A percentile compares a stretch with the other conserved stretches of the same genome.
Conservation (phyloP, 2,329 filamentous ascomycete genomes). For the Lasiodiplodia theobromae region DNA sequence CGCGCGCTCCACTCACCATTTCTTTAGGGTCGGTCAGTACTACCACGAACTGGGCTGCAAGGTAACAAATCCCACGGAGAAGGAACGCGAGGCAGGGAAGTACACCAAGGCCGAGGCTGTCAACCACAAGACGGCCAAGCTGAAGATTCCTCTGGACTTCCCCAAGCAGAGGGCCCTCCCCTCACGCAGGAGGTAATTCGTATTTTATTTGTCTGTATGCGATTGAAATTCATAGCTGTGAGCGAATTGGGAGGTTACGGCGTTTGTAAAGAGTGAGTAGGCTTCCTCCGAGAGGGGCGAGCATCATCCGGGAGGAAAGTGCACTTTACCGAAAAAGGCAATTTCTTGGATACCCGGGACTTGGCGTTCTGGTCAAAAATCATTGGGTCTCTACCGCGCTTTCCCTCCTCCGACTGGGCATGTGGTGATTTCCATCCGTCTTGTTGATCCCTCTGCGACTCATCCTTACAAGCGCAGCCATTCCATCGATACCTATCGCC, state of each 20-base stretch:
- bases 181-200: constrained; percentile 34
- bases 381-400: not conserved
- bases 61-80: constrained; percentile 57
- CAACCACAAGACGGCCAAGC: constrained; percentile 70
- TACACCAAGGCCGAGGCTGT: constrained; percentile 67
- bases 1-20: constrained; percentile 31
- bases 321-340: constrained; percentile 21
- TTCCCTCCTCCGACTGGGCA: not conserved
- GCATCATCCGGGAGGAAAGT: not conserved
- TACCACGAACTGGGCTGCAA: constrained; percentile 78
- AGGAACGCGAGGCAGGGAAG: constrained; percentile 59
- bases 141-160: constrained; percentile 82
- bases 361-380: constrained; percentile 10
- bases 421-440: not conserved
- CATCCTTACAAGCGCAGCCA: not conserved
- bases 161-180: constrained; percentile 66
- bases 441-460: not conserved
- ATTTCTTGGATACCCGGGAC: constrained; percentile 16
- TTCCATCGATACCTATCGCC: not conserved
- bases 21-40: constrained; percentile 66
- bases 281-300: not conserved
- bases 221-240: not conserved
- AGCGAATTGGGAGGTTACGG: constrained; percentile 4
- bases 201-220: not conserved
- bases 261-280: constrained; percentile 5